Percentiles rank a stretch among this genome's conserved stretches.
phyloP scores from a whole-genome alignment of 345 rosid species.

The Erodium maritimum region DNA sequence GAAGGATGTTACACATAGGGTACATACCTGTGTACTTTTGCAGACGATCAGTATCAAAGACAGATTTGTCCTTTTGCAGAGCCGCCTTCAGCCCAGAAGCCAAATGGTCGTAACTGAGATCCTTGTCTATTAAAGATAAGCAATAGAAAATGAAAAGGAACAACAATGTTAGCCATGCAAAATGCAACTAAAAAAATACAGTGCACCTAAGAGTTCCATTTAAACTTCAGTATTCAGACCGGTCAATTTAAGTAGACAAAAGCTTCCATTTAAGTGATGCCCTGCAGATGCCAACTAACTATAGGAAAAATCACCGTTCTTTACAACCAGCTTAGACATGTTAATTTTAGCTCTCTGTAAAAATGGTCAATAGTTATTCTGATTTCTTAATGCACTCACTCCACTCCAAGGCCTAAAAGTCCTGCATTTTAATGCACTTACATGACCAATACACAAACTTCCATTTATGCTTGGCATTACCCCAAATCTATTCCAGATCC shows the following conservation, averaged over 20 bases:
- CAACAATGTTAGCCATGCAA: background rate
- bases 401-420: too few relatives aligned
- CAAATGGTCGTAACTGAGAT: conserved; percentile 47
- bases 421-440: too few relatives aligned
- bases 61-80: conserved; percentile 50
- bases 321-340: too few relatives aligned
- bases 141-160: background rate
- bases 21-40: conserved; percentile 49
- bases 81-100: conserved; percentile 65
- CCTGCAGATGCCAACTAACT: background rate
- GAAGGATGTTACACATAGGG: too few relatives aligned
- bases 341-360: too few relatives aligned
- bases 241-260: background rate
- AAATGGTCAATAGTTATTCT: too few relatives aligned
- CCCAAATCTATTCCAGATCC: too few relatives aligned
- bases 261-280: background rate
- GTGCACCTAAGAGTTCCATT: background rate
- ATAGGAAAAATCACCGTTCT: background rate
- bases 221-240: background rate
- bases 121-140: conserved; percentile 32
- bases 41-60: conserved; percentile 59
- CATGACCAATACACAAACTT: too few relatives aligned
- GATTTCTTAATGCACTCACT: too few relatives aligned
- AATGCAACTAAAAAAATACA: background rate
- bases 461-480: too few relatives aligned